Conservation (phyloP, 2,329 filamentous ascomycete species). For the Aurifilum marmelostoma region DNA sequence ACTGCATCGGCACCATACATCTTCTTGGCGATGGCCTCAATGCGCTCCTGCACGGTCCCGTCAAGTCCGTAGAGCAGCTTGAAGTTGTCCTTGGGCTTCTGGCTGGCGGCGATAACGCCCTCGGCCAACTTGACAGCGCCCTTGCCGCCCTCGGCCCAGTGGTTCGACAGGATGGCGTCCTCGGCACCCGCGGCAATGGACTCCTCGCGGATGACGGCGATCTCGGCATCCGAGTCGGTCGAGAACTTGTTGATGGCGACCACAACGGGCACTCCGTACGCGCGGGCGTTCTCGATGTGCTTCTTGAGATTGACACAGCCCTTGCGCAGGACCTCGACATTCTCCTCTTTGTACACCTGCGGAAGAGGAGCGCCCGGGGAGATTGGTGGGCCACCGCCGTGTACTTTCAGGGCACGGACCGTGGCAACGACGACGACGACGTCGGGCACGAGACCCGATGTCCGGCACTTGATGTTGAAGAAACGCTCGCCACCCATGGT, state of each 20-base stretch:
- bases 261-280: conserved; percentile 90
- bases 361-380: conserved; percentile 82
- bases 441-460: conserved; percentile 89
- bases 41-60: conserved; percentile 81
- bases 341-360: conserved; percentile 90
- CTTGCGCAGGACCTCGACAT: conserved; percentile 84
- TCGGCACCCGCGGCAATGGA: conserved; percentile 89
- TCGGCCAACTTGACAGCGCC: conserved; percentile 88
- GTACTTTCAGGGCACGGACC: conserved; percentile 93
- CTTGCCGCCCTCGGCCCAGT: conserved; percentile 94
- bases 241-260: conserved; percentile 97
- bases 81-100: conserved; percentile 81
- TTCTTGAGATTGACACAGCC: conserved; percentile 95
- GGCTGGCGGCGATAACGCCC: conserved; percentile 79
- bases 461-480: conserved; percentile 99
- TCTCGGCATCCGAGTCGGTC: conserved; percentile 91
- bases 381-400: conserved; percentile 94
- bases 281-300: conserved; percentile 88
- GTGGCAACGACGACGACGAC: conserved; percentile 95
- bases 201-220: conserved; percentile 86
- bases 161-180: conserved; percentile 90
- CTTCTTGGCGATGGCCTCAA: conserved; percentile 84
- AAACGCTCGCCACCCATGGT: conserved; percentile 99
- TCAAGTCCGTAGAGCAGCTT: conserved; percentile 83
- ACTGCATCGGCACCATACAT: conserved; percentile 94